A percentile compares a stretch with the other conserved stretches of the same genome.
Evolutionary conservation across 768 basidiomycete genomes (phyloP).

Genomic region (Aureoboletus auriporus): DNA sequence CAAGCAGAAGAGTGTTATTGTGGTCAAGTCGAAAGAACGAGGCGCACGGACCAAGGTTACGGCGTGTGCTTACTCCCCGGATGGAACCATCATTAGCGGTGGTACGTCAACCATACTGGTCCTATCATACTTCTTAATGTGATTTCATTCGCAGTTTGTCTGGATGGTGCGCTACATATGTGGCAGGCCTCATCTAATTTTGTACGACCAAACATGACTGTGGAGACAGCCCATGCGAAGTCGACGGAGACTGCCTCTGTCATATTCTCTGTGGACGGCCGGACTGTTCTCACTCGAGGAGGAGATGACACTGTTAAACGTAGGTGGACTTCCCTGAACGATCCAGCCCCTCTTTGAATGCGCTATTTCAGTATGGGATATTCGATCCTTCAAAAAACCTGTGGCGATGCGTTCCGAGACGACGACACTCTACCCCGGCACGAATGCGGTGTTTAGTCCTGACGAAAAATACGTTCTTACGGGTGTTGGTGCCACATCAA

Average conservation of each 20-base stretch:
- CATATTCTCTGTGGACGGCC: constrained; percentile 84
- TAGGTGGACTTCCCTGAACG: constrained; percentile 41
- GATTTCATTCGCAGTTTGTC: constrained; percentile 53
- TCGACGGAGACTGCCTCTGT: constrained; percentile 84
- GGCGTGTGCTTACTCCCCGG: constrained; percentile 79
- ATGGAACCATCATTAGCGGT: constrained; percentile 87
- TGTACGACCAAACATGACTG: constrained; percentile 81
- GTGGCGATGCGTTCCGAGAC: constrained; percentile 61
- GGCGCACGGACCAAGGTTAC: constrained; percentile 92
- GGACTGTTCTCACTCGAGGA: constrained; percentile 81
- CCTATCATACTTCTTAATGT: neutral
- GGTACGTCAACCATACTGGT: constrained; percentile 45
- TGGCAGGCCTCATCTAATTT: constrained; percentile 94
- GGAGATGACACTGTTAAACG: constrained; percentile 95
- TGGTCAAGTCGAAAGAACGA: constrained; percentile 93
- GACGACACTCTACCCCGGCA: constrained; percentile 81
- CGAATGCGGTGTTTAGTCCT: constrained; percentile 94
- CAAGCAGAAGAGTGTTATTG: constrained; percentile 94
- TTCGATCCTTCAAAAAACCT: constrained; percentile 88
- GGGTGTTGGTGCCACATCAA: constrained; percentile 66
- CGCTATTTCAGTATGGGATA: constrained; percentile 78
- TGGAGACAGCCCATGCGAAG: constrained; percentile 86
- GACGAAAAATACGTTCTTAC: constrained; percentile 89
- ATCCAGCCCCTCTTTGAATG: constrained; percentile 1
- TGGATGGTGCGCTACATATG: constrained; percentile 90